Evolutionary conservation across 202 grass and related monocot genomes (phyloP), one percentile per base, ranked within the genome.

Genomic region (Cymbopogon flexuosus): DNA sequence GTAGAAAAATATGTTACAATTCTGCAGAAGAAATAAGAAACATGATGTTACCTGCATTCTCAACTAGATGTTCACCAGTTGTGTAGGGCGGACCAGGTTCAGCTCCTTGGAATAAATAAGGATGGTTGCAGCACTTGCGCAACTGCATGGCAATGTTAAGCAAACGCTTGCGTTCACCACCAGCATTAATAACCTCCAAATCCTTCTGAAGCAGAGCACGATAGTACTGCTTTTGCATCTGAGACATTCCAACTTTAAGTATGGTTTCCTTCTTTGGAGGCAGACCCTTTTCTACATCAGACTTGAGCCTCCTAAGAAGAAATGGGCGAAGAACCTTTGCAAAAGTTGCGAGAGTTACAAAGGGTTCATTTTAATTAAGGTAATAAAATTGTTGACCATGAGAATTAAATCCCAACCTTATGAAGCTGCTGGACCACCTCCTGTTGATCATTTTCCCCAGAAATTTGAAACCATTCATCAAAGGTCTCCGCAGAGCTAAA

Each of bases 201-300:
- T 99, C 96, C 84, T 99, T 99, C 71, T 99, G 96, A 73, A 99
- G 92, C 45, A 99, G 74, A 78, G 90, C 96, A 56, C 90, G 88
- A 52, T 99, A 99, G 77, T 95, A 99, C 62, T 99, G 96, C 52
- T 99, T 99, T 80, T 99, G 96, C 96, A 99, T 91, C 70, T 99
- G 96, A 81, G 96, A 99, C 96, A 99, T 95, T 81, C 96, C 96
- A 40, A 99, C 96, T 87, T 99, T 99, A 81, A 99, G 96, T 59
- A 99, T 99, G 41, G 90, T 99, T 82, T 99, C 96, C 65, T 99
- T 99, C 72, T 99, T 99, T 33, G 96, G 96, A 66, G 96, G 96
- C 15, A 99, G 67, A 63, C 96, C 96, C 77, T 99, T 99, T 70
- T 99, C 96, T 23, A 99, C 96, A 83, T 99, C 96, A 75, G 96